Base-by-base conservation (phyloP, 202 grass and related monocot species). In the Panicum hallii region DNA sequence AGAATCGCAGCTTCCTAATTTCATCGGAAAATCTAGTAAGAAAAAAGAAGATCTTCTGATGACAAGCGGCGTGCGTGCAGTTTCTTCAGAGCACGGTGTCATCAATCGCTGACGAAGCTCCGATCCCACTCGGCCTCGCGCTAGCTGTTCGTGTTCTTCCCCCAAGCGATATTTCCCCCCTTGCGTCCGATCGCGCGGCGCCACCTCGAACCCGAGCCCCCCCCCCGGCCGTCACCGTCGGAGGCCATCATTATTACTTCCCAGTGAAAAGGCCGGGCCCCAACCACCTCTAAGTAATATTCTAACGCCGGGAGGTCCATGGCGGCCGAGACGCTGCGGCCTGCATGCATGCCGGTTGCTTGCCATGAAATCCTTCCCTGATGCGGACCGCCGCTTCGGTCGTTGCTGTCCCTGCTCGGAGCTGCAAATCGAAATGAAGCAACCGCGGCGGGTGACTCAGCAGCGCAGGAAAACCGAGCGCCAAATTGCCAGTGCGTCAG, bases 321-420 rank as follows among this genome's bases (percentile, higher is more conserved):
- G 83, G 19, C 66, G 46, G 82, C 12, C 44, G 48, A 15, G 44
- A 17, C 36, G 19, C 40, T 67, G 38, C 10, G 1, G 1, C 3
- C 13, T 32, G 22, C 66, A 8, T 86, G 72, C 84, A 74, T 74
- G 79, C 34, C 67, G 32, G 73, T 79, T 86, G 73, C 83, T 74
- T 83, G 43, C 32, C 79, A 53, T 75, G 60, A 83, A 80, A 69
- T 79, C 72, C 56, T 77, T 82, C 73, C 40, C 58, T 44, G 88
- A 83, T 19, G 67, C 42, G 17, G 74, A 83, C 73, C 6, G 53
- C 66, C 40, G 19, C 47, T 48, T 78, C 79, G 6, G 15, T 67
- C 77, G 13, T 38, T 48, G 64, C 20, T 40, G 40, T 76, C 83
- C 23, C 10, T 78, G 66, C 49, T 72, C 62, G 22, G 45, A 48